A percentile compares a stretch with the other conserved stretches of the same genome.
Conservation (phyloP, 2,329 filamentous ascomycete genomes). For the Pseudocercospora cruenta region DNA sequence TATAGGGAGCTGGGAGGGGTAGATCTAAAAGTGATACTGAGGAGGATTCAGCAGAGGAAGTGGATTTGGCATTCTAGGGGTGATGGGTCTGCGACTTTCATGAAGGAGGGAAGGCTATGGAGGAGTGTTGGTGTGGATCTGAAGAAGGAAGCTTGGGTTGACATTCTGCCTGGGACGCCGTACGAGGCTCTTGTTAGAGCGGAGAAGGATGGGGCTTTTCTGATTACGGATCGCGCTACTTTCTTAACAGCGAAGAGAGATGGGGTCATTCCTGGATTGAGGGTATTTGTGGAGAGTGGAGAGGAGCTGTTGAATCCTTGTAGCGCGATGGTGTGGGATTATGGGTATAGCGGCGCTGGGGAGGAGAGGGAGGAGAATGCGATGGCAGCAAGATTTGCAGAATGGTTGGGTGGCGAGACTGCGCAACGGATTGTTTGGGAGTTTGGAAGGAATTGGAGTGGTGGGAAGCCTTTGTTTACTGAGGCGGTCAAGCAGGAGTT, state of each 20-base stretch:
- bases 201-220: slow-evolving; percentile 25
- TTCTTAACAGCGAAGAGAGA: slow-evolving; percentile 30
- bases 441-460: slow-evolving; percentile 27
- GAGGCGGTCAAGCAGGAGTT: slow-evolving; percentile 24
- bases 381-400: slow-evolving; percentile 23
- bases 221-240: slow-evolving; percentile 31
- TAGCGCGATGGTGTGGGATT: slow-evolving; percentile 22
- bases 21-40: slow-evolving; percentile 12
- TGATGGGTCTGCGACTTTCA: slow-evolving; percentile 32
- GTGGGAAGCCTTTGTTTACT: slow-evolving; percentile 26
- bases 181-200: slow-evolving; percentile 30
- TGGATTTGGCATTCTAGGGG: slow-evolving; percentile 27
- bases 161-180: slow-evolving; percentile 22
- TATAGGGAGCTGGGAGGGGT: background rate
- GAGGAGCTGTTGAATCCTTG: slow-evolving; percentile 30
- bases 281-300: slow-evolving; percentile 26
- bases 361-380: background rate
- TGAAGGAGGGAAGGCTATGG: slow-evolving; percentile 28
- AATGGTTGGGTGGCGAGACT: slow-evolving; percentile 18
- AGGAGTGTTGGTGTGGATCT: slow-evolving; percentile 11
- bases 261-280: slow-evolving; percentile 16
- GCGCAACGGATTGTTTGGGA: slow-evolving; percentile 23
- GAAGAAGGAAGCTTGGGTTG: slow-evolving; percentile 17
- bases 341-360: background rate
- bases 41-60: slow-evolving; percentile 1